Base-by-base conservation (phyloP, 2,329 filamentous ascomycete species). In the Diaporthe australafricana region DNA sequence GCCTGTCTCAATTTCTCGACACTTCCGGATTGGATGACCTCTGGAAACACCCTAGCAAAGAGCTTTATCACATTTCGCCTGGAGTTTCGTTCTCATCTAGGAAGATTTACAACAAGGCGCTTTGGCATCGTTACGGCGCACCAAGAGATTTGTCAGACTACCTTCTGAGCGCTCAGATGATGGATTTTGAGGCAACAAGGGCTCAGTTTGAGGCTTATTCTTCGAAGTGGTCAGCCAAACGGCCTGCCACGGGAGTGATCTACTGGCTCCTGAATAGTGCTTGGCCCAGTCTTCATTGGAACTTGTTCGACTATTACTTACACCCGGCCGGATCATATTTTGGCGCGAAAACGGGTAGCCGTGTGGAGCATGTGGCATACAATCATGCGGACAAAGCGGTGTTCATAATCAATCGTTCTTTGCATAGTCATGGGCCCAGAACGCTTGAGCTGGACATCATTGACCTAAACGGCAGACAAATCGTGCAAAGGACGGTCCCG, bases 221-320 rank as follows among this genome's bases (percentile, higher is more conserved):
- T 0, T 81, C 86, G 2, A 81, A 83, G 0, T 90, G 89, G 84
- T 87, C 77, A 72, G 83, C 82, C 1, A 77, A 80, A 1, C 81
- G 86, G 3, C 87, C 88, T 0, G 88, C 89, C 0, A 91, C 89
- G 0, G 90, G 90, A 0, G 62, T 88, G 60, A 87, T 92, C 20
- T 92, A 92, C 80, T 92, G 90, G 90, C 92, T 92, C 90, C 78
- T 92, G 68, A 91, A 91, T 74, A 87, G 87, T 56, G 90, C 90
- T 0, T 92, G 90, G 89, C 90, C 90, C 0, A 87, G 85, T 69
- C 80, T 92, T 35, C 90, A 92, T 76, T 92, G 90, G 90, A 88
- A 89, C 68, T 79, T 91, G 7, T 91, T 91, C 76, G 90, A 92
- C 75, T 89, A 89, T 77, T 91, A 91, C 74, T 79, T 91, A 50